A percentile compares a stretch with the other conserved stretches of the same genome.
phyloP scores from a whole-genome alignment of 768 basidiomycete species.

The Suillus americanus region DNA sequence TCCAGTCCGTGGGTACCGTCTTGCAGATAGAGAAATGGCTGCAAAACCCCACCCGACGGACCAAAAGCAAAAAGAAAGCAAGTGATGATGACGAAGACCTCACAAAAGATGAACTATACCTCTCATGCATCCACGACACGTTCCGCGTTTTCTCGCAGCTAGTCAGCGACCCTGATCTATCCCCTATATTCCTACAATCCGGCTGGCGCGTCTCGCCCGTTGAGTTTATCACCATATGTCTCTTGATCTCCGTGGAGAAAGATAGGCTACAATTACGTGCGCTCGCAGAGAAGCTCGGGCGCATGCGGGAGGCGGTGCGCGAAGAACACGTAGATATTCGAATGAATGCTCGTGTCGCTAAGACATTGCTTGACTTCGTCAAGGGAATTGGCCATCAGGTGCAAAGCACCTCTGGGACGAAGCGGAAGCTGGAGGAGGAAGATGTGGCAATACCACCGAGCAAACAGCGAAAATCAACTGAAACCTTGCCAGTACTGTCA shows the following conservation, averaged over 20 bases:
- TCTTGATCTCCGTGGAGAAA: slow-evolving; percentile 55
- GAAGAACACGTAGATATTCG: slow-evolving; percentile 61
- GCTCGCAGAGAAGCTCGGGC: slow-evolving; percentile 44
- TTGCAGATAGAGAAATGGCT: slow-evolving; percentile 54
- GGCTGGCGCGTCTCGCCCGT: slow-evolving; percentile 61
- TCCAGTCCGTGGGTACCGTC: slow-evolving; percentile 30
- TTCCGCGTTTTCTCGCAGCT: slow-evolving; percentile 50
- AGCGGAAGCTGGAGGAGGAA: slow-evolving; percentile 29
- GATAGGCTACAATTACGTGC: slow-evolving; percentile 35
- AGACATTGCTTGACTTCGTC: slow-evolving; percentile 56
- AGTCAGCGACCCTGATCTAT: slow-evolving; percentile 36
- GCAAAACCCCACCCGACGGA: slow-evolving; percentile 18
- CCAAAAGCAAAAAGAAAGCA: slow-evolving; percentile 23
- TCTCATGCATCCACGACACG: slow-evolving; percentile 36
- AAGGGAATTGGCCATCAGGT: slow-evolving; percentile 21
- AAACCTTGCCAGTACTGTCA: not conserved
- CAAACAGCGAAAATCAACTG: slow-evolving; percentile 12
- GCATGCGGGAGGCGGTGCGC: slow-evolving; percentile 59
- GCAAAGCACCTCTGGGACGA: not conserved
- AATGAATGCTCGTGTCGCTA: slow-evolving; percentile 58
- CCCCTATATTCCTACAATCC: slow-evolving; percentile 37
- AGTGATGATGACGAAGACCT: slow-evolving; percentile 19
- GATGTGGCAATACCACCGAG: not conserved
- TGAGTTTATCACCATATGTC: slow-evolving; percentile 59
- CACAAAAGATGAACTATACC: slow-evolving; percentile 33